Conservation (phyloP, 208 protist genomes). For the Acanthamoeba sp. region DNA sequence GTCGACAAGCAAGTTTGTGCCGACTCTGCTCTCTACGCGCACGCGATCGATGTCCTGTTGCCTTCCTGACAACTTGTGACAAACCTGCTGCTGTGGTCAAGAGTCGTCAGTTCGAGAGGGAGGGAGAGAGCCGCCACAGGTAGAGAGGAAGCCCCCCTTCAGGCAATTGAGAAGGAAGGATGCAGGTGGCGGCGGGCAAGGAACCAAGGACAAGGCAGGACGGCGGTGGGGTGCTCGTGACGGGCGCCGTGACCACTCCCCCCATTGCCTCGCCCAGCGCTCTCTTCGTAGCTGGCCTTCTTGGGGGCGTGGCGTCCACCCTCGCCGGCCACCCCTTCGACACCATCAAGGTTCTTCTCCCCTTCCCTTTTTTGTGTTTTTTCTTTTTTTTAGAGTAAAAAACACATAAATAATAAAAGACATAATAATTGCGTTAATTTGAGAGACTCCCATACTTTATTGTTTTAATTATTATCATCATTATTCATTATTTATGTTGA, state of each 20-base stretch:
- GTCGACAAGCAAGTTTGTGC: too few relatives aligned
- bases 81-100: too few relatives aligned
- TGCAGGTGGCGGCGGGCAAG: background rate
- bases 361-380: background rate
- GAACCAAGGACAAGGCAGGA: background rate
- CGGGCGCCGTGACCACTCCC: background rate
- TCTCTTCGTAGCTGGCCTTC: conserved; percentile 50
- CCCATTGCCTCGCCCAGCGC: conserved; percentile 36
- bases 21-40: too few relatives aligned
- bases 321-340: conserved; percentile 55
- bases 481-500: background rate
- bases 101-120: too few relatives aligned
- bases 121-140: background rate
- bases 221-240: background rate
- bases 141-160: background rate
- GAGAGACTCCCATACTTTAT: too few relatives aligned
- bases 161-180: background rate
- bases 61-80: too few relatives aligned
- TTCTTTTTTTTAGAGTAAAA: background rate
- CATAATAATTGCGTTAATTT: background rate
- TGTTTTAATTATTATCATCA: background rate
- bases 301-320: conserved; percentile 24
- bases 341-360: conserved; percentile 36
- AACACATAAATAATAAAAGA: background rate
- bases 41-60: too few relatives aligned